A percentile compares a stretch with the other conserved stretches of the same genome.
Conservation (phyloP, 192 early-diverging fungal species). For the Coemansia sp. region DNA sequence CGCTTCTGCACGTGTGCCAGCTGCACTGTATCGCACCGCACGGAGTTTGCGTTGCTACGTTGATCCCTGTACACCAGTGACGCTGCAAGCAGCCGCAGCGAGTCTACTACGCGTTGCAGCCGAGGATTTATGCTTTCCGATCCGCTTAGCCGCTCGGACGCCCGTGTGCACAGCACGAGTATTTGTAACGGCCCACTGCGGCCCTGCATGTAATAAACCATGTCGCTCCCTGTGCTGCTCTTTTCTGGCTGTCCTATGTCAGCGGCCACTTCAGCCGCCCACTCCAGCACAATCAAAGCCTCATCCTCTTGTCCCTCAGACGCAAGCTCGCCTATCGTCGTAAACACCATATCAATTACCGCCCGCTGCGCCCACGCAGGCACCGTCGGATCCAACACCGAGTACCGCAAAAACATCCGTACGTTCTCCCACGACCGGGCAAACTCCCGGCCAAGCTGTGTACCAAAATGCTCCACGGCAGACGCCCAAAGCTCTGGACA, state of each 20-base stretch:
- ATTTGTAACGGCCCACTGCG: conserved; percentile 9
- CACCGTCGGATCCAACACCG: conserved; percentile 20
- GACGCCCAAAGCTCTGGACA: conserved; percentile 10
- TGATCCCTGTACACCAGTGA: conserved; percentile 7
- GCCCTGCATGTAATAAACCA: no score
- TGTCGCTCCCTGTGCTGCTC: no score
- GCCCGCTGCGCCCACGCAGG: conserved; percentile 28
- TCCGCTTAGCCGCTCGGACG: background rate
- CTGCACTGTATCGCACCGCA: background rate
- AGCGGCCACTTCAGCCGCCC: conserved; percentile 7
- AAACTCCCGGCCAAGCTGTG: background rate
- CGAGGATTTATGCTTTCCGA: background rate
- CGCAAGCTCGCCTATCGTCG: conserved; percentile 11
- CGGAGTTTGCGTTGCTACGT: background rate
- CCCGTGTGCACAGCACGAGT: conserved; percentile 4
- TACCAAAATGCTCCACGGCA: conserved; percentile 8
- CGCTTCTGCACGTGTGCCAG: background rate
- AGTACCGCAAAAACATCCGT: conserved; percentile 10
- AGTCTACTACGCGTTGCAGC: conserved; percentile 1
- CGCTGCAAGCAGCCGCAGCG: conserved; percentile 11
- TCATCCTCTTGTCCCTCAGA: background rate
- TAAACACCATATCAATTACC: conserved; percentile 7
- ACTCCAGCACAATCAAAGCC: conserved; percentile 18
- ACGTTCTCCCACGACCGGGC: background rate
- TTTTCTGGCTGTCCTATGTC: conserved; percentile 10